These are phyloP conservation scores for Acidiella bohemica DNA, from an alignment of 495 filamentous ascomycete species.

Conservation along the genomic window DNA sequence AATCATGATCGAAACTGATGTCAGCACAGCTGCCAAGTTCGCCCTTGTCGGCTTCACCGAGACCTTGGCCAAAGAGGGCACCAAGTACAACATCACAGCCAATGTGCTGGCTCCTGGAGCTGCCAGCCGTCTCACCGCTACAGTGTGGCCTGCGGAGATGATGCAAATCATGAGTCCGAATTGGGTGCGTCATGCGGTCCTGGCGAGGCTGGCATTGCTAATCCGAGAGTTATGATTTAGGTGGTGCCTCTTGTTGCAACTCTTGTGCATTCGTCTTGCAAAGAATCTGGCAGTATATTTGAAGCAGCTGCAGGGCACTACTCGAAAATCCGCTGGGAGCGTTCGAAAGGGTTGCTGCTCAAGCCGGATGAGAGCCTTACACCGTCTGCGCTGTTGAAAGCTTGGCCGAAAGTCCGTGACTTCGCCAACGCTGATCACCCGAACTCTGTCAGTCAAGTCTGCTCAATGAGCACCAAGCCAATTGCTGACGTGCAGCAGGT, in stretches of 20 bases:
- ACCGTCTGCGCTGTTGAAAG: conserved; percentile 5
- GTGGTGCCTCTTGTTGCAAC: conserved; percentile 13
- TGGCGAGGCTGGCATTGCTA: no score
- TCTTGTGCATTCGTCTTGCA: conserved; percentile 12
- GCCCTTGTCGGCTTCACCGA: conserved; percentile 16
- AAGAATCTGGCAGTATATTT: conserved; percentile 15
- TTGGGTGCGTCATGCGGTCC: no score
- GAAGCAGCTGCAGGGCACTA: conserved; percentile 15
- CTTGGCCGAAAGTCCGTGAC: conserved; percentile 13
- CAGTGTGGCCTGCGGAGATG: conserved; percentile 16
- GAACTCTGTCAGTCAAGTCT: neutral
- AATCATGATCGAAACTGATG: neutral
- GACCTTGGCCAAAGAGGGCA: conserved; percentile 15
- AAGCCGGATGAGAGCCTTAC: conserved; percentile 15
- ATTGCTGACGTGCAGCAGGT: conserved; percentile 1
- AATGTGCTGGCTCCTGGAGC: conserved; percentile 13
- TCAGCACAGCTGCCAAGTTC: conserved; percentile 10
- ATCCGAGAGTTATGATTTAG: no score
- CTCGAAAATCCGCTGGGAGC: conserved; percentile 16
- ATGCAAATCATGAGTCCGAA: conserved; percentile 10
- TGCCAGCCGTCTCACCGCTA: conserved; percentile 9
- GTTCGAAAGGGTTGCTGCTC: conserved; percentile 8
- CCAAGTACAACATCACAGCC: conserved; percentile 16
- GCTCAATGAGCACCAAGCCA: neutral
- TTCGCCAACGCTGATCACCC: conserved; percentile 9